Evolutionary conservation across 2,329 filamentous ascomycete genomes (phyloP).

Genomic region (Microdochium nivale): DNA sequence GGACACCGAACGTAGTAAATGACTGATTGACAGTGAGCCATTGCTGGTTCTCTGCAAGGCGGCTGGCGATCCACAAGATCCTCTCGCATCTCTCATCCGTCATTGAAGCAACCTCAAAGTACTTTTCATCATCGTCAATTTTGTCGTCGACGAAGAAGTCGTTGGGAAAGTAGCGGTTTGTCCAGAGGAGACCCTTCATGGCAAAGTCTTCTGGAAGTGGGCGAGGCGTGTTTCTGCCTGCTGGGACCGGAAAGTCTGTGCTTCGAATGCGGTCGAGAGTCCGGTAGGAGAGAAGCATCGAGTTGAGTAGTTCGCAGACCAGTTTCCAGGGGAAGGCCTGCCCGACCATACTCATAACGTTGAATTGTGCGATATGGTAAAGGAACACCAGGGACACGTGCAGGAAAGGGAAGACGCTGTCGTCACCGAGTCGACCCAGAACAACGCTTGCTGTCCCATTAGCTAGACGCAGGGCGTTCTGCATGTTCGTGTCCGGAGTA

Average conservation of each 20-base stretch:
- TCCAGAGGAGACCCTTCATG: conserved; percentile 55
- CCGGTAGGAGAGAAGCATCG: conserved; percentile 20
- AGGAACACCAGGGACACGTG: conserved; percentile 57
- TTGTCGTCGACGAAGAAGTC: conserved; percentile 50
- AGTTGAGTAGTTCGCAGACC: conserved; percentile 31
- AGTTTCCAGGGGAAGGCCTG: conserved; percentile 43
- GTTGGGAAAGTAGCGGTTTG: conserved; percentile 46
- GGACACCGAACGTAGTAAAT: not conserved
- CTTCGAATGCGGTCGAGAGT: conserved; percentile 26
- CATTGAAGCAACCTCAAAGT: conserved; percentile 53
- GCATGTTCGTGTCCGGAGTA: conserved; percentile 3
- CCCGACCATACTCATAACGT: conserved; percentile 35
- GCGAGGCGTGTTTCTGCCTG: conserved; percentile 31
- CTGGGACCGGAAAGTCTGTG: conserved; percentile 36
- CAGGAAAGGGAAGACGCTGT: conserved; percentile 52
- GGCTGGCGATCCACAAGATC: conserved; percentile 48
- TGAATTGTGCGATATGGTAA: conserved; percentile 29
- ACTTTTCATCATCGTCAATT: conserved; percentile 60
- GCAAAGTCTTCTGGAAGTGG: conserved; percentile 64
- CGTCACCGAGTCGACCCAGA: conserved; percentile 43
- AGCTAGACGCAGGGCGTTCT: conserved; percentile 14
- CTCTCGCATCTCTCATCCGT: conserved; percentile 47
- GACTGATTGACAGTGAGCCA: conserved; percentile 37
- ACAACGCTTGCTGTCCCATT: conserved; percentile 25
- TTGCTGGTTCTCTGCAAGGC: conserved; percentile 29